Percentiles rank a stretch among this genome's conserved stretches.
Conservation (phyloP, 2,329 filamentous ascomycete species). For the Fusarium setosum region DNA sequence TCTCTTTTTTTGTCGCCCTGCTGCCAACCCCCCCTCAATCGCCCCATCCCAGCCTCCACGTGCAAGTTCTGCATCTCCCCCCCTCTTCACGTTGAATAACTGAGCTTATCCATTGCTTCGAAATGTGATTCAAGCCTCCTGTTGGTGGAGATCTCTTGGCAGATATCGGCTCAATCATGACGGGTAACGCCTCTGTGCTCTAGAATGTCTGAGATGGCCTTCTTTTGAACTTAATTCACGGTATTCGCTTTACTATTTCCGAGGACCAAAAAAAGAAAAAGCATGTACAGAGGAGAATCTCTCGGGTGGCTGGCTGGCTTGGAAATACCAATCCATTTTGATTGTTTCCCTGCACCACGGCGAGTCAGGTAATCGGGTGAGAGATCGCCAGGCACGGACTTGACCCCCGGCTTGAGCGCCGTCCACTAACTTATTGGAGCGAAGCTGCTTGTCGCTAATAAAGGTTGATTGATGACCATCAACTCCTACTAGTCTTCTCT, state of each 20-base stretch:
- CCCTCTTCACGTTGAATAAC: neutral
- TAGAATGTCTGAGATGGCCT: slow-evolving; percentile 8
- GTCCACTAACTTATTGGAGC: slow-evolving; percentile 13
- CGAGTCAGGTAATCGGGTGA: slow-evolving; percentile 38
- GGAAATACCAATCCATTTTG: too few species aligned
- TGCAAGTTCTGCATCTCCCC: slow-evolving; percentile 13
- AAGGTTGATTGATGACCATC: neutral
- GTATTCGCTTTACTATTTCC: neutral
- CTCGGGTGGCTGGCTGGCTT: slow-evolving; percentile 14
- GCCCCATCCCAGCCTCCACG: slow-evolving; percentile 37
- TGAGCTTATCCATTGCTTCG: neutral
- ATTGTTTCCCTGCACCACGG: neutral
- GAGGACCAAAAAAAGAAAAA: neutral
- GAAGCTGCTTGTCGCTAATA: slow-evolving; percentile 35
- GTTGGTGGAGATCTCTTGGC: slow-evolving; percentile 6
- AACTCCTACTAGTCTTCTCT: too few species aligned
- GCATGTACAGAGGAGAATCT: neutral
- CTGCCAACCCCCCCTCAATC: slow-evolving; percentile 19
- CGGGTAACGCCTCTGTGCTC: slow-evolving; percentile 1
- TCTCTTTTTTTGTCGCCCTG: too few species aligned
- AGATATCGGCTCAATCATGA: neutral
- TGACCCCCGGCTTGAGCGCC: slow-evolving; percentile 20
- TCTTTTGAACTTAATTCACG: neutral
- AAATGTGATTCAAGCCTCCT: slow-evolving; percentile 4
- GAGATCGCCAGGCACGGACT: slow-evolving; percentile 43